Percentiles rank a stretch among this genome's conserved stretches.
These are phyloP conservation scores for Canavalia ensiformis DNA, from an alignment of 306 rosid genomes.

Conservation along the genomic window DNA sequence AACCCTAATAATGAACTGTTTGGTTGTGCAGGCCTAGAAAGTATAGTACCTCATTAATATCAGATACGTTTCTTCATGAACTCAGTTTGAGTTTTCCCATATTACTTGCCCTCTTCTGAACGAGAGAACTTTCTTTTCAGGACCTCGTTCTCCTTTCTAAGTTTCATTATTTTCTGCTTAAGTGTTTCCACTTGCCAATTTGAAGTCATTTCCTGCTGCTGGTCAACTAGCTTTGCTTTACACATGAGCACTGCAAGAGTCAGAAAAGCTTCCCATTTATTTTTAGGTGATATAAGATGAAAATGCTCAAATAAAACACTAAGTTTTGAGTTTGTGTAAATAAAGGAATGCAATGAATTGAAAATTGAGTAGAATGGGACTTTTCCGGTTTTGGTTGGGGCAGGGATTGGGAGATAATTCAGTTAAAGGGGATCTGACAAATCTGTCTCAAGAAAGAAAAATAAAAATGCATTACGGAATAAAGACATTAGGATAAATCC, in stretches of 20 bases:
- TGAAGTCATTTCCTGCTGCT: constrained; percentile 66
- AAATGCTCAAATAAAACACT: constrained; percentile 34
- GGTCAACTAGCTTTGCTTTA: constrained; percentile 68
- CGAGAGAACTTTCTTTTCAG: constrained; percentile 65
- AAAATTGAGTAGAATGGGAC: neutral
- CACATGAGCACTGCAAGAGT: constrained; percentile 65
- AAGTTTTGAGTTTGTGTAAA: neutral
- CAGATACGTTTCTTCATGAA: constrained; percentile 3
- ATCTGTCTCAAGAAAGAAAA: constrained; percentile 15
- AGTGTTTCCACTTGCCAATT: constrained; percentile 74
- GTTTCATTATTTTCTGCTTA: constrained; percentile 71
- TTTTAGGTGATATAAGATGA: constrained; percentile 26
- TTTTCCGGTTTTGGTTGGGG: neutral
- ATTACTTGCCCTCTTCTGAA: constrained; percentile 44
- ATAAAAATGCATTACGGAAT: neutral
- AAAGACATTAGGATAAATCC: constrained; percentile 15
- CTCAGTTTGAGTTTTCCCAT: constrained; percentile 5
- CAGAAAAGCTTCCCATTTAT: constrained; percentile 29
- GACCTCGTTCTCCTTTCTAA: constrained; percentile 76
- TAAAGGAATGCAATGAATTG: neutral
- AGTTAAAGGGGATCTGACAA: neutral
- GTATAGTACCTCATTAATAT: constrained; percentile 6
- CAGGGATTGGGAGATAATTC: neutral
- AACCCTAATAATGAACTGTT: neutral
- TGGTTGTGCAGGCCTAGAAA: neutral